Percentiles rank a stretch among this genome's conserved stretches.
phyloP scores from a whole-genome alignment of 352 stramenopile genomes.

The Paralagenidium karlingii region DNA sequence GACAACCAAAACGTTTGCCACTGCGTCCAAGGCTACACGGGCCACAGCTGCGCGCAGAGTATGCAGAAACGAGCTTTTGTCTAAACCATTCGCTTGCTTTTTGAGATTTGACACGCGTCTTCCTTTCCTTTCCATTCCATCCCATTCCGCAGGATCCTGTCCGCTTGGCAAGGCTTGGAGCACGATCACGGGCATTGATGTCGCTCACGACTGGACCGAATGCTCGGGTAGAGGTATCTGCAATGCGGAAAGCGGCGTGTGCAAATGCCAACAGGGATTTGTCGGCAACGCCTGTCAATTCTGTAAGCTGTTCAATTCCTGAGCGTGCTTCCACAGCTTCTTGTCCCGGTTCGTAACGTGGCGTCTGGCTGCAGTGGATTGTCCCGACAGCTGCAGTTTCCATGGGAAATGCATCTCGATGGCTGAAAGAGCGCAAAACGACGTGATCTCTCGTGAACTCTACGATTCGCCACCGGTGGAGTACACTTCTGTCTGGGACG shows the following conservation, averaged over 20 bases:
- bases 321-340: not conserved
- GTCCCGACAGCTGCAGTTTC: constrained; percentile 26
- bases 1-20: constrained; percentile 37
- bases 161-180: constrained; percentile 40
- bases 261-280: constrained; percentile 76
- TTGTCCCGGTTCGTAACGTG: not conserved
- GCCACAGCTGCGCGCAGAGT: constrained; percentile 50
- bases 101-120: not conserved
- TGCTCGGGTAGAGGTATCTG: constrained; percentile 68
- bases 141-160: constrained; percentile 14
- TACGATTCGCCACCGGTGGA: constrained; percentile 21
- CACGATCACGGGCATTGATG: constrained; percentile 19
- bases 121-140: not conserved
- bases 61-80: too few relatives aligned
- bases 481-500: constrained; percentile 59
- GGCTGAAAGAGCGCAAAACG: constrained; percentile 33
- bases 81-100: too few relatives aligned
- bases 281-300: constrained; percentile 49
- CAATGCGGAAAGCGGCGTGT: constrained; percentile 42
- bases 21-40: constrained; percentile 36
- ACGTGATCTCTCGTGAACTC: constrained; percentile 32
- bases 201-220: constrained; percentile 28
- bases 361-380: too few relatives aligned
- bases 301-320: too few relatives aligned
- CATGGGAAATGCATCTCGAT: constrained; percentile 63